Evolutionary conservation across 2,329 filamentous ascomycete genomes (phyloP).

Genomic region (Verticillium tricorpus): DNA sequence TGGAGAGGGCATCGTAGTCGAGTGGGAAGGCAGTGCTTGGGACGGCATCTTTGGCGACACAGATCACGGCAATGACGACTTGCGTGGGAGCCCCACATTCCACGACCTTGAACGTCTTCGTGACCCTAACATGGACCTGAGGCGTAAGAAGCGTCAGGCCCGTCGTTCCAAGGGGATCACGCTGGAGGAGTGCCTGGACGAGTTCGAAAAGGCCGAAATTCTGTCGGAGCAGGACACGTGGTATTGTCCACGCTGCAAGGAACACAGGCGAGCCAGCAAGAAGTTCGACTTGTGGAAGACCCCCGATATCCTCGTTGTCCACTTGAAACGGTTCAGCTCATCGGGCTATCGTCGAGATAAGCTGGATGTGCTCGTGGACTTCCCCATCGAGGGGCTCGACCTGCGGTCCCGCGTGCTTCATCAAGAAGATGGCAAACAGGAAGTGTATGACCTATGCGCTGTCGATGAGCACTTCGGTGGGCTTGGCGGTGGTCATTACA

Average conservation of each 20-base stretch:
- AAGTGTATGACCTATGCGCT: constrained; percentile 89
- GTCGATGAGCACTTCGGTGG: constrained; percentile 96
- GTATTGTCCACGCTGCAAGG: constrained; percentile 96
- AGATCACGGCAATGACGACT: constrained; percentile 33
- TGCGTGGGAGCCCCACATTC: constrained; percentile 59
- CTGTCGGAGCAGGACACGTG: constrained; percentile 94
- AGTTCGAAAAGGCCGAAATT: constrained; percentile 91
- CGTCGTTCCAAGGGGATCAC: constrained; percentile 61
- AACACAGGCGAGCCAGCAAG: constrained; percentile 87
- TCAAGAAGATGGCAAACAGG: constrained; percentile 73
- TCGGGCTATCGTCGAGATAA: constrained; percentile 81
- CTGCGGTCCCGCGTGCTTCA: constrained; percentile 74
- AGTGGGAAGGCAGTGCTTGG: constrained; percentile 72
- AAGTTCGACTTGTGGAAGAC: constrained; percentile 97
- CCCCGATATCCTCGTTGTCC: constrained; percentile 90
- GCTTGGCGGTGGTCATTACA: constrained; percentile 93
- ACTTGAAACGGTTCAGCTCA: constrained; percentile 92
- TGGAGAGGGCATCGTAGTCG: constrained; percentile 80
- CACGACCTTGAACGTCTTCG: constrained; percentile 45
- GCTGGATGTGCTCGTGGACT: constrained; percentile 85
- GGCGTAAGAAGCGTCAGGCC: constrained; percentile 59
- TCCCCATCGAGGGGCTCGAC: constrained; percentile 83
- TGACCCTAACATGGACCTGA: constrained; percentile 61
- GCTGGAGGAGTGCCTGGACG: constrained; percentile 85
- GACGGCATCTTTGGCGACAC: constrained; percentile 61